Evolutionary conservation across 169 alveolate species (phyloP).

Genomic region (Theileria orientalis): DNA sequence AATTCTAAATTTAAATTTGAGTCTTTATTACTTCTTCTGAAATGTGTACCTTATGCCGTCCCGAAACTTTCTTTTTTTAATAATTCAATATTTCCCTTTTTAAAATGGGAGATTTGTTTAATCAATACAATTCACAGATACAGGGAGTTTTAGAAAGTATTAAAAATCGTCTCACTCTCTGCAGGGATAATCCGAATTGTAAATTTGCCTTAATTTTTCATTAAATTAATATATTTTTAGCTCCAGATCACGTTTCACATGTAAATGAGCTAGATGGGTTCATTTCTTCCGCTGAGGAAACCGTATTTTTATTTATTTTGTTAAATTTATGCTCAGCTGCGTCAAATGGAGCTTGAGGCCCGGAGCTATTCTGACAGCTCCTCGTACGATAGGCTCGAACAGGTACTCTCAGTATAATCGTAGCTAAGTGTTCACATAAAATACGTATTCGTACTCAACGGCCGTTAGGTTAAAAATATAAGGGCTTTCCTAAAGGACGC

Average conservation of each 20-base stretch:
- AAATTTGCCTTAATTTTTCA: background rate
- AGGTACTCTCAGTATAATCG: slow-evolving; percentile 11
- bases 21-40: background rate
- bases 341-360: slow-evolving; percentile 64
- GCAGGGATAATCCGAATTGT: slow-evolving; percentile 32
- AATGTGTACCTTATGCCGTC: background rate
- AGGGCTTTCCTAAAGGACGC: slow-evolving; percentile 48
- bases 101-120: slow-evolving; percentile 58
- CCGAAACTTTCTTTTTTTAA: background rate
- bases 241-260: slow-evolving; percentile 20
- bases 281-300: slow-evolving; percentile 59
- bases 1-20: background rate
- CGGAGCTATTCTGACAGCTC: slow-evolving; percentile 24
- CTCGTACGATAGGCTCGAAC: slow-evolving; percentile 25
- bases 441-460: no score
- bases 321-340: slow-evolving; percentile 14
- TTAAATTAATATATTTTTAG: background rate
- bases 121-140: slow-evolving; percentile 51
- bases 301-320: slow-evolving; percentile 27
- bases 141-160: slow-evolving; percentile 14
- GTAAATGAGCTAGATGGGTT: slow-evolving; percentile 33
- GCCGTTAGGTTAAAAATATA: slow-evolving; percentile 17
- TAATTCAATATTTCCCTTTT: background rate
- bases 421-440: background rate
- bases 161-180: slow-evolving; percentile 19